phyloP scores from a whole-genome alignment of 495 filamentous ascomycete species.

The Penicillium atrosanguineum region DNA sequence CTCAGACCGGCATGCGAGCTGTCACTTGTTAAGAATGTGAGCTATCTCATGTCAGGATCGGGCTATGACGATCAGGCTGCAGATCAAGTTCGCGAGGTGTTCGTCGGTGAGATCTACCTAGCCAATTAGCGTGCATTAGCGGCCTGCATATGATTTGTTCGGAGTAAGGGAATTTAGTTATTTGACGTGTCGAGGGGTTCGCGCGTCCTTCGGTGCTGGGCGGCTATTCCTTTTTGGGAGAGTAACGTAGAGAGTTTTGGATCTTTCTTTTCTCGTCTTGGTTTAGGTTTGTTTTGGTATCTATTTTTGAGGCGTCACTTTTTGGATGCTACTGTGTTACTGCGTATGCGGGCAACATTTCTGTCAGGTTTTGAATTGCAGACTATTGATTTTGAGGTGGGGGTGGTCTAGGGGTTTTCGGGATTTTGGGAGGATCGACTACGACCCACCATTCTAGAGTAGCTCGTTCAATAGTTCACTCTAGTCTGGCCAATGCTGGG shows the following conservation, averaged over 20 bases:
- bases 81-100: conserved; percentile 20
- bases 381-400: conserved; percentile 17
- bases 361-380: neutral
- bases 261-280: neutral
- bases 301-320: no score
- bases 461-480: conserved; percentile 21
- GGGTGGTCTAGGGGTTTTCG: neutral
- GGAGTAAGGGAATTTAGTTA: neutral
- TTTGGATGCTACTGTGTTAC: no score
- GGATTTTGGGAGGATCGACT: conserved; percentile 13
- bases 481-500: conserved; percentile 8
- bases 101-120: conserved; percentile 2
- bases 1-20: conserved; percentile 11
- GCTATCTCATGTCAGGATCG: conserved; percentile 26
- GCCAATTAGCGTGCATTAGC: neutral
- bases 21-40: conserved; percentile 20
- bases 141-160: neutral
- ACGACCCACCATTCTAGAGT: conserved; percentile 19
- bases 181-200: neutral
- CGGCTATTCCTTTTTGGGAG: no score
- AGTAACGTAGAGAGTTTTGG: neutral
- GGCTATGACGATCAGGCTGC: conserved; percentile 12
- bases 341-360: neutral
- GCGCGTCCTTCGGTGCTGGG: no score
- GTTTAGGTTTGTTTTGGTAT: no score